These are phyloP conservation scores for Xylaria sp. DNA, from an alignment of 2,329 filamentous ascomycete genomes.

Conservation along the genomic window DNA sequence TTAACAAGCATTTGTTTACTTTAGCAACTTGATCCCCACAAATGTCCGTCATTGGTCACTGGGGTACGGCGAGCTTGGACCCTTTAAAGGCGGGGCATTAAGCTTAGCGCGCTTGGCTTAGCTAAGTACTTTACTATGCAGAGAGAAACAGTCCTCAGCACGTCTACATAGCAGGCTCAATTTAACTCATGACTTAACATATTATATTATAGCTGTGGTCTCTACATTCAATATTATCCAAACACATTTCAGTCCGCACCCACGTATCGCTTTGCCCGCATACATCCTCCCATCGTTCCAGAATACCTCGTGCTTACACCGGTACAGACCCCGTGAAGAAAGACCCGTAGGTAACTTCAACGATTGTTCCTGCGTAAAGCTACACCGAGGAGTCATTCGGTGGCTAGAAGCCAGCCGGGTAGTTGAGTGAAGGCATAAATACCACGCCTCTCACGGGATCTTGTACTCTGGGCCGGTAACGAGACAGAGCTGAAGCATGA, in stretches of 20 bases:
- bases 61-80: slow-evolving; percentile 1
- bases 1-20: slow-evolving; percentile 35
- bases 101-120: no score
- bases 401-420: slow-evolving; percentile 9
- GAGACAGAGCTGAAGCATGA: slow-evolving; percentile 12
- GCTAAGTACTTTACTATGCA: no score
- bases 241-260: neutral
- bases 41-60: neutral
- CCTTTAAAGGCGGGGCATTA: neutral
- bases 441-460: slow-evolving; percentile 11
- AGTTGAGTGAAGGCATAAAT: slow-evolving; percentile 12
- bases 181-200: neutral
- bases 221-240: slow-evolving; percentile 1
- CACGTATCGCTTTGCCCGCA: neutral
- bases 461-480: slow-evolving; percentile 6
- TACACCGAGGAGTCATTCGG: slow-evolving; percentile 3
- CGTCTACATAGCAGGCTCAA: no score
- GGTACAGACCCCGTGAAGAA: slow-evolving; percentile 10
- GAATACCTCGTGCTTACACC: neutral
- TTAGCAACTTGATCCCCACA: slow-evolving; percentile 7
- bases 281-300: neutral
- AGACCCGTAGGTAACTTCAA: slow-evolving; percentile 14
- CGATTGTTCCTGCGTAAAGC: neutral
- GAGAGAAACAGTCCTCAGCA: no score
- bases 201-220: slow-evolving; percentile 2